Evolutionary conservation across 176 grass and related monocot species (phyloP).

Genomic region (Hyparrhenia diplandra): DNA sequence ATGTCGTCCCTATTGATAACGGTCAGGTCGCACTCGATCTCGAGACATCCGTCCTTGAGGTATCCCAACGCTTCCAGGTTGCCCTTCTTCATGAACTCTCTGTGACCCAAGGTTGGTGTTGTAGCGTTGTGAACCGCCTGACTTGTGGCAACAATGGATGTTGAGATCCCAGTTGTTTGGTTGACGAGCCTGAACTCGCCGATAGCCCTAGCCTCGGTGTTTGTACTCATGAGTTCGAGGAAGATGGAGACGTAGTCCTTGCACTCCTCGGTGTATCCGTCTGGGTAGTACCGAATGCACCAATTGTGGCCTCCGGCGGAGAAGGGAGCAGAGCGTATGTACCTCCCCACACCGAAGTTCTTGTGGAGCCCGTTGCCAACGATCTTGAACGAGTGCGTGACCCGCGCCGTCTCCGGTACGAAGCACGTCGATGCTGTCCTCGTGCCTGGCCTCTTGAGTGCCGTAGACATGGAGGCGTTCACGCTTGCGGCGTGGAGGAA

Average conservation of each 20-base stretch:
- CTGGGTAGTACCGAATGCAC: neutral
- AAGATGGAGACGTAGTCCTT: neutral
- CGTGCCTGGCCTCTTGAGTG: neutral
- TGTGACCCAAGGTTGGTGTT: accelerated
- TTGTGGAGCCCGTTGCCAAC: neutral
- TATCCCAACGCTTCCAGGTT: neutral
- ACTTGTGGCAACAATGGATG: neutral
- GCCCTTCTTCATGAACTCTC: neutral
- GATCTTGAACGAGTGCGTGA: neutral
- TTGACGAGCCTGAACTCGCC: neutral
- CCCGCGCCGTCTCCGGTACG: neutral
- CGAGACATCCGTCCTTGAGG: neutral
- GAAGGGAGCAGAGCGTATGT: neutral
- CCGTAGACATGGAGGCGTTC: neutral
- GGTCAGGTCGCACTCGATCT: neutral
- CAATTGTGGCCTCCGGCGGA: neutral
- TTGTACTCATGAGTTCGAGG: neutral
- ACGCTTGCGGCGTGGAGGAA: neutral
- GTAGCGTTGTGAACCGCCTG: neutral
- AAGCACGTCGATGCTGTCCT: neutral
- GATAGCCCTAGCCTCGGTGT: neutral
- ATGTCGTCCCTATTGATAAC: neutral
- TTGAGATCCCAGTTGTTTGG: neutral
- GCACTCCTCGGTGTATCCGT: neutral
- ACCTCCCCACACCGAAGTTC: neutral